Percentiles rank a stretch among this genome's conserved stretches.
These are phyloP conservation scores for Lablab purpureus DNA, from an alignment of 306 rosid genomes.

Conservation along the genomic window DNA sequence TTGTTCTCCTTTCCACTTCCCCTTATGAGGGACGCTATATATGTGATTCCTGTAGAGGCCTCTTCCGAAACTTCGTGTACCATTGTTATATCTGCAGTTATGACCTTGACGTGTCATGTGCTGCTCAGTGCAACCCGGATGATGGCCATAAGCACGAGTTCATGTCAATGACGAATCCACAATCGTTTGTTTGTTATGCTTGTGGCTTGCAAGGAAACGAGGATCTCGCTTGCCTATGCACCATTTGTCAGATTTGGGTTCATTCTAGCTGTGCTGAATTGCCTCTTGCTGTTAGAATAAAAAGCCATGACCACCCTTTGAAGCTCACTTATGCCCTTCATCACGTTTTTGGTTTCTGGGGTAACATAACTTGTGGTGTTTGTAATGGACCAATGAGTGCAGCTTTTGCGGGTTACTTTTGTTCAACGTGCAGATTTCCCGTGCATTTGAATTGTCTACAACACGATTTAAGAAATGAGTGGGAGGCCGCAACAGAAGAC, in stretches of 20 bases:
- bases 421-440: slow-evolving; percentile 1
- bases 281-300: slow-evolving; percentile 9
- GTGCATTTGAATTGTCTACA: slow-evolving; percentile 20
- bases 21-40: background rate
- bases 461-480: background rate
- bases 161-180: background rate
- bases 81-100: background rate
- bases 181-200: slow-evolving; percentile 5
- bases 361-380: background rate
- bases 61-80: background rate
- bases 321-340: slow-evolving; percentile 11
- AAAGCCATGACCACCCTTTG: slow-evolving; percentile 9
- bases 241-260: slow-evolving; percentile 26
- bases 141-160: slow-evolving; percentile 12
- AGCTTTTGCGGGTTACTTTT: slow-evolving; percentile 17
- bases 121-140: background rate
- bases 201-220: background rate
- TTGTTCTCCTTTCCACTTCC: slow-evolving; percentile 5
- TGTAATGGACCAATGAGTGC: background rate
- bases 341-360: background rate
- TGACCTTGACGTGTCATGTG: slow-evolving; percentile 19
- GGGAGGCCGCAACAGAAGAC: background rate
- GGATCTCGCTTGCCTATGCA: background rate
- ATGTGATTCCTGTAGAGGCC: background rate
- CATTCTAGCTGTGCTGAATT: slow-evolving; percentile 25